Evolutionary conservation across 1,284 basidiomycete genomes (phyloP).

Genomic region (Termitomyces sp.): DNA sequence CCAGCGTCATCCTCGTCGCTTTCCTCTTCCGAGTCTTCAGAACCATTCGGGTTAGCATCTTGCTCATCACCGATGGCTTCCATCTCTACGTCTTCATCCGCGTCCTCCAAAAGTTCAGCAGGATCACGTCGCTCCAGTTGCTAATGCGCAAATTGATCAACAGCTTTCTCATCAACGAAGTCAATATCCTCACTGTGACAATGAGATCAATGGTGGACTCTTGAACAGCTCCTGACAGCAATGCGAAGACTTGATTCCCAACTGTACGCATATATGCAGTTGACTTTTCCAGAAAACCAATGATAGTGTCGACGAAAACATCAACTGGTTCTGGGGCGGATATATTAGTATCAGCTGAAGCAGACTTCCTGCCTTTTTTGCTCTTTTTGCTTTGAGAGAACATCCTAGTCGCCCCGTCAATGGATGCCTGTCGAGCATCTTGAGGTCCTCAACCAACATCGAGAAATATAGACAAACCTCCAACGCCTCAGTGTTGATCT

Average conservation of each 20-base stretch:
- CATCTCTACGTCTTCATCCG: slow-evolving; percentile 38
- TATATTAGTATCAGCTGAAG: slow-evolving; percentile 25
- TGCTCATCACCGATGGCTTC: slow-evolving; percentile 33
- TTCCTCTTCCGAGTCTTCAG: slow-evolving; percentile 33
- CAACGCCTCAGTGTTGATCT: slow-evolving; percentile 45
- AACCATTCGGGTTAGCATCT: slow-evolving; percentile 30
- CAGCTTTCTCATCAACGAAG: background rate
- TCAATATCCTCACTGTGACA: slow-evolving; percentile 58
- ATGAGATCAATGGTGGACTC: slow-evolving; percentile 81
- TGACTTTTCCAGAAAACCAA: slow-evolving; percentile 84
- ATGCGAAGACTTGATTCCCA: slow-evolving; percentile 78
- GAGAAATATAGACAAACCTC: slow-evolving; percentile 43
- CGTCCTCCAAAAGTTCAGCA: slow-evolving; percentile 46
- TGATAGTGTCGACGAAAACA: slow-evolving; percentile 81
- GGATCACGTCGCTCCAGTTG: slow-evolving; percentile 77
- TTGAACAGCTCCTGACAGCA: slow-evolving; percentile 67
- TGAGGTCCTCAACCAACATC: slow-evolving; percentile 3
- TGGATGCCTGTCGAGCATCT: slow-evolving; percentile 36
- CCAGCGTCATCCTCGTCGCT: slow-evolving; percentile 30
- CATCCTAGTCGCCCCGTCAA: slow-evolving; percentile 49
- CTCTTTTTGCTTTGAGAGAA: slow-evolving; percentile 40
- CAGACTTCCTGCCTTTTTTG: slow-evolving; percentile 41
- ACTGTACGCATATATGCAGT: slow-evolving; percentile 80
- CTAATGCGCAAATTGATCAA: slow-evolving; percentile 33
- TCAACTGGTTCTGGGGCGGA: slow-evolving; percentile 61